Percentiles rank a stretch among this genome's conserved stretches.
Evolutionary conservation across 2,329 filamentous ascomycete genomes (phyloP).

Genomic region (Colletotrichum sp.): DNA sequence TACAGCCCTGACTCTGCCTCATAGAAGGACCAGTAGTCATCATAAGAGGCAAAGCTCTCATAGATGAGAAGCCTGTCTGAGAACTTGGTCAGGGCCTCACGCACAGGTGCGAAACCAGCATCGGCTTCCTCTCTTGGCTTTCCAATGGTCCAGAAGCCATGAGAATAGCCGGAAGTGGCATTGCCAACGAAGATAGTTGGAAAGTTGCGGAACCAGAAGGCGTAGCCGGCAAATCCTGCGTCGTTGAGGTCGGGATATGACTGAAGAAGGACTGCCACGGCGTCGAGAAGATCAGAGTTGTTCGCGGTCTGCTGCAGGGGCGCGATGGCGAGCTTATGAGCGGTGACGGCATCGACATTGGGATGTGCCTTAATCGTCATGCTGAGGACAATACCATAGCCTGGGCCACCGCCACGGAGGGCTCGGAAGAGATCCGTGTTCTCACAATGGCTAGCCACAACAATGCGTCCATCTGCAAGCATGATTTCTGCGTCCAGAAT

Average conservation of each 20-base stretch:
- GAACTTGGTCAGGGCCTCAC: constrained; percentile 21
- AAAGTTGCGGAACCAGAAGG: constrained; percentile 30
- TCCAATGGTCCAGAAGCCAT: constrained; percentile 31
- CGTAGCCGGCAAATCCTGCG: constrained; percentile 33
- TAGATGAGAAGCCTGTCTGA: constrained; percentile 25
- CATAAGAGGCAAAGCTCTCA: constrained; percentile 26
- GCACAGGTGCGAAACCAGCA: constrained; percentile 22
- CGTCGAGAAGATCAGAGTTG: constrained; percentile 29
- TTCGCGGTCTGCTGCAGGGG: constrained; percentile 24
- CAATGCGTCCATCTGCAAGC: constrained; percentile 36
- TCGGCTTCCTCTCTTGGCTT: constrained; percentile 27
- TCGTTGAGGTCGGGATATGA: constrained; percentile 33
- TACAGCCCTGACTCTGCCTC: constrained; percentile 26
- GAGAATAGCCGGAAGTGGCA: constrained; percentile 30
- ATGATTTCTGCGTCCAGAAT: constrained; percentile 46
- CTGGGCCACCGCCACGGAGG: constrained; percentile 40
- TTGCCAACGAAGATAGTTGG: constrained; percentile 26
- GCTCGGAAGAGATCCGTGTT: constrained; percentile 42
- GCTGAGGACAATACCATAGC: constrained; percentile 59
- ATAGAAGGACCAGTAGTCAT: constrained; percentile 35
- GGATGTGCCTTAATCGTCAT: constrained; percentile 57
- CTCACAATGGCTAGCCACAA: constrained; percentile 36
- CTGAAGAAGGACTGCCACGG: constrained; percentile 32
- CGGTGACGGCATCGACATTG: constrained; percentile 33
- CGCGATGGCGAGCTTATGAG: constrained; percentile 26